Conservation (phyloP, 441 rosid genomes). For the Populus trichocarpa region DNA sequence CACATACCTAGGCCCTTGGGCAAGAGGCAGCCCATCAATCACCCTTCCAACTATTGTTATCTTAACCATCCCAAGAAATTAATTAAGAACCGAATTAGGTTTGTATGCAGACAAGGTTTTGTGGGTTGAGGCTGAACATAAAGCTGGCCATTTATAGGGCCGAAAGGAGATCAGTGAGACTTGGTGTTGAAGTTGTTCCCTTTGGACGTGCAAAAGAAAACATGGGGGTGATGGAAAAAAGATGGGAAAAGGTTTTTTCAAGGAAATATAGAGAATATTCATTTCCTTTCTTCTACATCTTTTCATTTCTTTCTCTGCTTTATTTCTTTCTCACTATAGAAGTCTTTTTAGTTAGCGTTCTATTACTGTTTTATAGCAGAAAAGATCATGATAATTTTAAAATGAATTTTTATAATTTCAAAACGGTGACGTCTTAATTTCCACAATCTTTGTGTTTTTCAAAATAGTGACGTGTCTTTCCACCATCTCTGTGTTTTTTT, state of each 20-base stretch:
- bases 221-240: neutral
- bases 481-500: too few relatives aligned
- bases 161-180: neutral
- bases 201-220: neutral
- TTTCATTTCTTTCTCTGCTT: neutral
- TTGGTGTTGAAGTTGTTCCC: slow-evolving; percentile 2
- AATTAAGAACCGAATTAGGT: neutral
- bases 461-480: too few relatives aligned
- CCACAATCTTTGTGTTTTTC: too few relatives aligned
- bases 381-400: too few relatives aligned
- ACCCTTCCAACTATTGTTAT: slow-evolving; percentile 54
- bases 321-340: too few relatives aligned
- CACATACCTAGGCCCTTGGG: slow-evolving; percentile 33
- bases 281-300: neutral
- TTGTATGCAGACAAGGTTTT: too few relatives aligned
- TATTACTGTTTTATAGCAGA: too few relatives aligned
- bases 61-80: slow-evolving; percentile 29
- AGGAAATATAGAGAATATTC: neutral
- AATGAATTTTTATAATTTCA: too few relatives aligned
- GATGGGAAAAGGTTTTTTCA: neutral
- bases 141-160: too few relatives aligned
- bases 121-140: neutral
- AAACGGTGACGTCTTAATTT: too few relatives aligned
- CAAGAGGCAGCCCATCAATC: slow-evolving; percentile 49
- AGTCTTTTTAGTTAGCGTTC: too few relatives aligned